A percentile compares a stretch with the other conserved stretches of the same genome.
Evolutionary conservation across 2,329 filamentous ascomycete genomes (phyloP).

Genomic region (Plectosphaerella plurivora): DNA sequence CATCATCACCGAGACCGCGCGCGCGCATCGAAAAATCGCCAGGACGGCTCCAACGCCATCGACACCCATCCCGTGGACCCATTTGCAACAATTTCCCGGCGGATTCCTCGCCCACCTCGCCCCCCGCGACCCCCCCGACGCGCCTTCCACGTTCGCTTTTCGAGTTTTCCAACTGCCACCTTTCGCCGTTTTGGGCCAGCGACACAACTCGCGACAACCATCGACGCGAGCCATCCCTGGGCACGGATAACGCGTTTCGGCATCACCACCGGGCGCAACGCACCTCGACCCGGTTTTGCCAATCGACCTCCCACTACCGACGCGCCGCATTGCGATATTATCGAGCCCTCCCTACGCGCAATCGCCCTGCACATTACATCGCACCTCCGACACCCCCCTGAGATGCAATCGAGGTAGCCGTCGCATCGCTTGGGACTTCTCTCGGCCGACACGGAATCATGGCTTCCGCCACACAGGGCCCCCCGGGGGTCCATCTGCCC

Average conservation of each 20-base stretch:
- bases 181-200: slow-evolving; percentile 12
- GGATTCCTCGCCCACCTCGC: slow-evolving; percentile 43
- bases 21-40: slow-evolving; percentile 55
- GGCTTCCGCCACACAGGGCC: slow-evolving; percentile 70
- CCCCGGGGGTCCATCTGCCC: slow-evolving; percentile 63
- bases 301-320: slow-evolving; percentile 1
- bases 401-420: slow-evolving; percentile 12
- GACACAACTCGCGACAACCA: slow-evolving; percentile 1
- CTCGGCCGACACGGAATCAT: slow-evolving; percentile 37
- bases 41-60: slow-evolving; percentile 56
- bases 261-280: not conserved
- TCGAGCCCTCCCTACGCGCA: too few relatives aligned
- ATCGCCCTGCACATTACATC: too few relatives aligned
- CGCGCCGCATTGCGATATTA: slow-evolving; percentile 6
- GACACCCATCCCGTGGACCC: slow-evolving; percentile 50
- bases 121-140: slow-evolving; percentile 34
- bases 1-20: slow-evolving; percentile 47
- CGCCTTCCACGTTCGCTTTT: slow-evolving; percentile 30
- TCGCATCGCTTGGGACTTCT: slow-evolving; percentile 11
- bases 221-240: too few relatives aligned
- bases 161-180: slow-evolving; percentile 36
- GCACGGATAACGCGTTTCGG: slow-evolving; percentile 2
- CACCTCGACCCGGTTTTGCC: not conserved
- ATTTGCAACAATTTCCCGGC: slow-evolving; percentile 50
- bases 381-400: slow-evolving; percentile 4